These are phyloP conservation scores for Opeltia flavorubescens DNA, from an alignment of 495 filamentous ascomycete species.

Conservation along the genomic window DNA sequence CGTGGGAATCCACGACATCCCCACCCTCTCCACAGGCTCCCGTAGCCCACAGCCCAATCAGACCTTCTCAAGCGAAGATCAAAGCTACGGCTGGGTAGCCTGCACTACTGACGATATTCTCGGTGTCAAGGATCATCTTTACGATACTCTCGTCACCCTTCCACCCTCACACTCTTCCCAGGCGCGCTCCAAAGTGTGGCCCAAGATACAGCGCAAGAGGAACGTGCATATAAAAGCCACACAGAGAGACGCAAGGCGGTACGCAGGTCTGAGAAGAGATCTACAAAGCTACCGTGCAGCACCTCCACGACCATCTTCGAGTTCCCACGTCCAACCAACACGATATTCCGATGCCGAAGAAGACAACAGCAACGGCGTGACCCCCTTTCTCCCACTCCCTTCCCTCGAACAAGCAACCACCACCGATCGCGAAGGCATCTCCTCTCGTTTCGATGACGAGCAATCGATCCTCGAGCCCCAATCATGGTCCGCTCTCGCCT, in stretches of 20 bases:
- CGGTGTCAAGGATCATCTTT: constrained; percentile 67
- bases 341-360: constrained; percentile 10
- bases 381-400: constrained; percentile 29
- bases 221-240: constrained; percentile 64
- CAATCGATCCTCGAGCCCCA: constrained; percentile 43
- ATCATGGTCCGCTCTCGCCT: constrained; percentile 83
- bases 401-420: not conserved
- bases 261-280: constrained; percentile 52
- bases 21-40: constrained; percentile 42
- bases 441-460: constrained; percentile 24
- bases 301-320: too few relatives aligned
- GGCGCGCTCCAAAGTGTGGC: constrained; percentile 49
- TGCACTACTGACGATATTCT: constrained; percentile 92
- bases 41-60: constrained; percentile 11
- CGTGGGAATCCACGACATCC: constrained; percentile 85
- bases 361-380: constrained; percentile 18
- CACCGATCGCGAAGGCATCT: not conserved
- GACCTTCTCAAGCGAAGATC: constrained; percentile 24
- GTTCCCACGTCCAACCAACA: constrained; percentile 17
- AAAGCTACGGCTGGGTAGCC: constrained; percentile 66
- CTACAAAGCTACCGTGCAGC: constrained; percentile 43
- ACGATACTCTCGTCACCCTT: constrained; percentile 74
- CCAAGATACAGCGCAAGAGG: constrained; percentile 50
- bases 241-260: constrained; percentile 77
- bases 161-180: constrained; percentile 49